Evolutionary conservation across 441 rosid genomes (phyloP).

Genomic region (Isatis lusitanica): DNA sequence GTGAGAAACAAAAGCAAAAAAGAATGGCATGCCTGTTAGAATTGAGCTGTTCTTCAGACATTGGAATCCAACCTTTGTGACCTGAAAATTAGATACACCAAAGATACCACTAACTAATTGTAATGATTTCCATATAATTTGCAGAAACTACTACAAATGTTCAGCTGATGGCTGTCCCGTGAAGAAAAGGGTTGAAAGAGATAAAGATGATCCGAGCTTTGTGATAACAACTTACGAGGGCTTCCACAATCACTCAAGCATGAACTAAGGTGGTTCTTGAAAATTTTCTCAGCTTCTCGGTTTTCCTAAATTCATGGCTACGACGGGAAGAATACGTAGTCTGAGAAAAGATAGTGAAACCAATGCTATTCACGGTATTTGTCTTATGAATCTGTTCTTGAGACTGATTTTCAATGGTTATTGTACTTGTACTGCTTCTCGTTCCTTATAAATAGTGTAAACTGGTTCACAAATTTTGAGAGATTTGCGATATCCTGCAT

Average conservation of each 20-base stretch:
- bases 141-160: constrained; percentile 85
- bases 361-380: background rate
- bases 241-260: constrained; percentile 35
- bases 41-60: background rate
- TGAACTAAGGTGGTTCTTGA: constrained; percentile 1
- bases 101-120: background rate
- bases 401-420: constrained; percentile 5
- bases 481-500: background rate
- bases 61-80: background rate
- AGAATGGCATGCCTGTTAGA: background rate
- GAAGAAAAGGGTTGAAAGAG: constrained; percentile 92
- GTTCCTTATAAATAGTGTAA: constrained; percentile 11
- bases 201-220: constrained; percentile 61
- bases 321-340: background rate
- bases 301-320: background rate
- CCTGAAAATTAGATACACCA: constrained; percentile 16
- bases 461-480: constrained; percentile 2
- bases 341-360: constrained; percentile 10
- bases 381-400: constrained; percentile 8
- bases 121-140: background rate
- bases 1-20: background rate
- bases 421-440: constrained; percentile 8
- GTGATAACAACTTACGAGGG: constrained; percentile 90
- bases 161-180: constrained; percentile 72
- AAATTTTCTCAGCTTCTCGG: background rate